phyloP scores from a whole-genome alignment of 2,329 filamentous ascomycete genomes.

The Verruconis gallopava region DNA sequence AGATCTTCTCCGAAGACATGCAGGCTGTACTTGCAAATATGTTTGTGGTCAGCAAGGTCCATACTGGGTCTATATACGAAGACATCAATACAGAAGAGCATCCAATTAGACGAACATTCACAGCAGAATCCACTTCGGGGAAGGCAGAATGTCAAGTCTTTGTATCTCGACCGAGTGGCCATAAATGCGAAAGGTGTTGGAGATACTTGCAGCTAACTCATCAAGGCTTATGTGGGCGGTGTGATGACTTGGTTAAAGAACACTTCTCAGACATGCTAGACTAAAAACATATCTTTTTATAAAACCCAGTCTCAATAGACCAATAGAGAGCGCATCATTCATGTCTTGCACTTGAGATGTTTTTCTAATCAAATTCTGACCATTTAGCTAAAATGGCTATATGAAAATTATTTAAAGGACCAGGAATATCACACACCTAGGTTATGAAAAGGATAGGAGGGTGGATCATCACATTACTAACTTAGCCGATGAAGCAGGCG shows the following conservation, averaged over 20 bases:
- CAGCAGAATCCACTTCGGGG: not conserved
- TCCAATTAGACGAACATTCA: slow-evolving; percentile 10
- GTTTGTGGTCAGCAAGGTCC: slow-evolving; percentile 30
- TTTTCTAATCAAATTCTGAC: too few relatives aligned
- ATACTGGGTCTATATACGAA: slow-evolving; percentile 15
- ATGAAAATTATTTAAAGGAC: too few relatives aligned
- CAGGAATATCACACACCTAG: too few relatives aligned
- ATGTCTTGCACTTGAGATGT: too few relatives aligned
- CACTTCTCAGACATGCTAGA: not conserved
- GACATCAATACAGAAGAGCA: slow-evolving; percentile 10
- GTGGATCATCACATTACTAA: too few relatives aligned
- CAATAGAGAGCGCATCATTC: too few relatives aligned
- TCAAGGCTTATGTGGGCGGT: slow-evolving; percentile 58
- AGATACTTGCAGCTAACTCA: slow-evolving; percentile 59
- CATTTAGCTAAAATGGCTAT: too few relatives aligned
- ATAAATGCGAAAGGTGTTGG: slow-evolving; percentile 87
- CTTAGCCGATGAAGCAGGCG: too few relatives aligned
- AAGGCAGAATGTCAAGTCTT: slow-evolving; percentile 9
- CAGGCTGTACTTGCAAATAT: slow-evolving; percentile 24
- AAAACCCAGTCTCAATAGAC: too few relatives aligned
- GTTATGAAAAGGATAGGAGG: too few relatives aligned
- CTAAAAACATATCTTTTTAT: not conserved
- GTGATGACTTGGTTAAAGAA: slow-evolving; percentile 47
- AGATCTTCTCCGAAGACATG: slow-evolving; percentile 10
- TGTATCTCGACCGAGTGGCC: slow-evolving; percentile 32